These are phyloP conservation scores for Apiotrichum mycotoxinovorans DNA, from an alignment of 1,284 basidiomycete genomes.

Conservation along the genomic window DNA sequence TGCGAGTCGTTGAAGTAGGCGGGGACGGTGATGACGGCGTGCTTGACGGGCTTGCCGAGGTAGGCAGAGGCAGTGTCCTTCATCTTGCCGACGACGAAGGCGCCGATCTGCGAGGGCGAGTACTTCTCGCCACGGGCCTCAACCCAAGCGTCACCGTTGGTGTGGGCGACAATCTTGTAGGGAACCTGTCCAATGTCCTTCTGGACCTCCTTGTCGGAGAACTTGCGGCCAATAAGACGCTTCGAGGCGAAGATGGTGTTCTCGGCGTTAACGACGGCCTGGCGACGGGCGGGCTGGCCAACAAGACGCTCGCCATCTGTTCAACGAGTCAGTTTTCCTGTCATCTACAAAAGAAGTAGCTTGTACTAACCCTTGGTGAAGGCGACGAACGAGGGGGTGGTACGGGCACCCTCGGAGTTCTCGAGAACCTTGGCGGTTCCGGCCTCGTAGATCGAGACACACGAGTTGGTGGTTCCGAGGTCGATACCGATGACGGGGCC, in stretches of 20 bases:
- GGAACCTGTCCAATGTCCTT: conserved; percentile 68
- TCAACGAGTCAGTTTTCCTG: not conserved
- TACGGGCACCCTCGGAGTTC: conserved; percentile 95
- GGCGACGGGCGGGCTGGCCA: conserved; percentile 94
- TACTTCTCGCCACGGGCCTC: conserved; percentile 63
- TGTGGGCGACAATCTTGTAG: conserved; percentile 70
- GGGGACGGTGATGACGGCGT: conserved; percentile 77
- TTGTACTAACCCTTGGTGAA: conserved; percentile 76
- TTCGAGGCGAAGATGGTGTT: conserved; percentile 96
- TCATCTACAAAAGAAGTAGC: not conserved
- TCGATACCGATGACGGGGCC: conserved; percentile 56
- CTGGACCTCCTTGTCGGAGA: conserved; percentile 87
- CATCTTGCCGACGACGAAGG: conserved; percentile 88
- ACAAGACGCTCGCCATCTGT: conserved; percentile 79
- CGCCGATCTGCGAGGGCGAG: conserved; percentile 64
- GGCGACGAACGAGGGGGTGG: conserved; percentile 96
- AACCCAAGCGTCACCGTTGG: conserved; percentile 65
- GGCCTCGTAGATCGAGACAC: conserved; percentile 93
- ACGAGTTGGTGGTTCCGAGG: conserved; percentile 67
- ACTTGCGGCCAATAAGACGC: conserved; percentile 92
- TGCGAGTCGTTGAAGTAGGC: conserved; percentile 69
- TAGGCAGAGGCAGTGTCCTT: conserved; percentile 89
- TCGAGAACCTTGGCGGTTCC: conserved; percentile 92
- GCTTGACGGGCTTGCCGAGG: conserved; percentile 91
- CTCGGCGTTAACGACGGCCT: conserved; percentile 92